phyloP scores from a whole-genome alignment of 73 alveolate species.

The Durusdinium trenchii region DNA sequence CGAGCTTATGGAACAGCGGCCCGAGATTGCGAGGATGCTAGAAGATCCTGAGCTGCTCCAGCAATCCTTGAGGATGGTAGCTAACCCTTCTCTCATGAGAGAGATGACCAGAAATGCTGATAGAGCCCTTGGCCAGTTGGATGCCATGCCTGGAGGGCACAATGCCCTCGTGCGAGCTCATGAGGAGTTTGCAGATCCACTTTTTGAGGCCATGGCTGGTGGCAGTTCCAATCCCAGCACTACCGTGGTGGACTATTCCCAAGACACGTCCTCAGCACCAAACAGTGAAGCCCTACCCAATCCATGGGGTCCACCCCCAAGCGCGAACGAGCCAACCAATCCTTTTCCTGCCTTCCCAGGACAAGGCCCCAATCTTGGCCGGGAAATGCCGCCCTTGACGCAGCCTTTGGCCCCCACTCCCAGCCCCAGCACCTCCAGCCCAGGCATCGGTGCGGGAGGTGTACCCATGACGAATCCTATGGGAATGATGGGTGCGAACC shows the following conservation, averaged over 20 bases:
- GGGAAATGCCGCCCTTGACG: too few species aligned
- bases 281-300: slow-evolving; percentile 63
- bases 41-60: slow-evolving; percentile 79
- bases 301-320: slow-evolving; percentile 74
- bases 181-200: slow-evolving; percentile 89
- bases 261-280: slow-evolving; percentile 52
- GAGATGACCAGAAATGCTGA: slow-evolving; percentile 93
- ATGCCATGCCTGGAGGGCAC: slow-evolving; percentile 79
- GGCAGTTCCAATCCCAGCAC: not conserved
- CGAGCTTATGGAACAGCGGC: slow-evolving; percentile 93
- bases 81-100: slow-evolving; percentile 87
- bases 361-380: too few species aligned
- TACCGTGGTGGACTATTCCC: slow-evolving; percentile 29
- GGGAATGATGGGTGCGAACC: too few species aligned
- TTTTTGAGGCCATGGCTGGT: slow-evolving; percentile 84
- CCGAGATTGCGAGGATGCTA: slow-evolving; percentile 84
- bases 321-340: not conserved
- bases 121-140: slow-evolving; percentile 83
- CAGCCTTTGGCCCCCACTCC: not conserved
- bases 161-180: slow-evolving; percentile 60
- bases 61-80: slow-evolving; percentile 71
- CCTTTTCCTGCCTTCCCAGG: not conserved
- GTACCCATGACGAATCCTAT: not conserved
- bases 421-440: not conserved
- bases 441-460: too few species aligned